Base-by-base conservation (phyloP, 2,329 filamentous ascomycete genomes). In the Fusarium bulbicola region DNA sequence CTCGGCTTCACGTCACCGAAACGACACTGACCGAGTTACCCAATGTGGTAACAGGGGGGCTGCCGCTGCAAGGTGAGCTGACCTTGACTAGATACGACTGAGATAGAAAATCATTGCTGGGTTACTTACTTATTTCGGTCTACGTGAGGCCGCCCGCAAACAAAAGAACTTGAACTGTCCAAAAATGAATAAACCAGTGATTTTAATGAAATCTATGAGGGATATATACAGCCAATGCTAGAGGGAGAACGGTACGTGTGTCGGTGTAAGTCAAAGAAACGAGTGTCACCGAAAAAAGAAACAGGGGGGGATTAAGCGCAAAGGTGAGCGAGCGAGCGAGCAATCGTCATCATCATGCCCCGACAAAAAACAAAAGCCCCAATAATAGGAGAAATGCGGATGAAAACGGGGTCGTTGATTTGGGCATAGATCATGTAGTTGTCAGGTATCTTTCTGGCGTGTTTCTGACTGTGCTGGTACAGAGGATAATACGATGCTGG, bases 221-320 rank as follows among this genome's bases (percentile, higher is more conserved):
- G 60, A 73, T 70, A 71, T 71, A 59, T 67, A 65, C 70, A 70
- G 46, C 64, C 68, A 68, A 70, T 65, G 16, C 50, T 59, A 46
- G 40, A 72, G 63, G 43, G 13, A 47, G 58, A 63, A 56, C 24
- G 54, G 69, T 58, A 72, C 37, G 62, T 58, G 62, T 58, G 66
- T 72, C 58, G 69, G 68, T 72, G 63, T 64, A 68, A 59, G 69
- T 64, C 37, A 60, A 50, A 47, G 26, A 50, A 13, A 45, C 42
- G 21, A 52, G 24, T 74, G 74, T 73, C 70, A 74, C 70, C 66
- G 63, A 72, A 37, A 46, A 53, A 62, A 14, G 30, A 63, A 37
- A 65, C 69, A 59, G 58, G 70, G 66, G 66, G 34, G 40, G 7
- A 24, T n/a, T 36, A 26, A 43, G 24, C 24, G 24, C 50, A 53